phyloP scores from a whole-genome alignment of 352 stramenopile species.

The Pythium grandisporangium region DNA sequence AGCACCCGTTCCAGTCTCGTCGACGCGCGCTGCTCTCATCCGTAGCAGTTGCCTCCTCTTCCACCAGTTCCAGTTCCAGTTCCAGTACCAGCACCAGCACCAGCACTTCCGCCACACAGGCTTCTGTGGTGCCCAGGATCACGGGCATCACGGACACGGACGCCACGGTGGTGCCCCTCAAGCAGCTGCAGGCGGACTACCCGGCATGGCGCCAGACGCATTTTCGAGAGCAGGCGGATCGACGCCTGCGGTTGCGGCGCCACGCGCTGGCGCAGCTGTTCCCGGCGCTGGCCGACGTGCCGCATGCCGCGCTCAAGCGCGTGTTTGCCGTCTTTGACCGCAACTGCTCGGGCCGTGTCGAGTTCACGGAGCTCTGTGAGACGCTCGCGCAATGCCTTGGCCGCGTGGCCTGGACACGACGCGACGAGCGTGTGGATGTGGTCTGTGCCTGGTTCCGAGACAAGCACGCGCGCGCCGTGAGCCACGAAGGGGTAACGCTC shows the following conservation, averaged over 20 bases:
- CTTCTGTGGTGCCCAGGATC: conserved; percentile 3
- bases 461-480: conserved; percentile 16
- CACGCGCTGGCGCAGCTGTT: conserved; percentile 51
- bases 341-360: conserved; percentile 27
- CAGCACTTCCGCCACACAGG: background rate
- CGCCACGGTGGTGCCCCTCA: conserved; percentile 5
- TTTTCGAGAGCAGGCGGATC: conserved; percentile 30
- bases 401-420: conserved; percentile 18
- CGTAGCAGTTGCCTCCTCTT: conserved; percentile 3
- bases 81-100: too few species aligned
- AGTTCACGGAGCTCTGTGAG: conserved; percentile 63
- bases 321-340: conserved; percentile 45
- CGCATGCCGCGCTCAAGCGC: conserved; percentile 17
- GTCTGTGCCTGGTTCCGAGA: conserved; percentile 55
- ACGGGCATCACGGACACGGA: conserved; percentile 11
- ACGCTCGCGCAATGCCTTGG: conserved; percentile 29
- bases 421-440: conserved; percentile 21
- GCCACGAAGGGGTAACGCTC: conserved; percentile 18
- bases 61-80: too few species aligned
- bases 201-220: conserved; percentile 24
- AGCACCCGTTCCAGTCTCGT: conserved; percentile 9
- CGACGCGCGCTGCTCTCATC: conserved; percentile 4
- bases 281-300: conserved; percentile 24
- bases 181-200: conserved; percentile 6
- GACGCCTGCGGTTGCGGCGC: conserved; percentile 29